Evolutionary conservation across 2,329 filamentous ascomycete species (phyloP).

Genomic region (Monilinia laxa): DNA sequence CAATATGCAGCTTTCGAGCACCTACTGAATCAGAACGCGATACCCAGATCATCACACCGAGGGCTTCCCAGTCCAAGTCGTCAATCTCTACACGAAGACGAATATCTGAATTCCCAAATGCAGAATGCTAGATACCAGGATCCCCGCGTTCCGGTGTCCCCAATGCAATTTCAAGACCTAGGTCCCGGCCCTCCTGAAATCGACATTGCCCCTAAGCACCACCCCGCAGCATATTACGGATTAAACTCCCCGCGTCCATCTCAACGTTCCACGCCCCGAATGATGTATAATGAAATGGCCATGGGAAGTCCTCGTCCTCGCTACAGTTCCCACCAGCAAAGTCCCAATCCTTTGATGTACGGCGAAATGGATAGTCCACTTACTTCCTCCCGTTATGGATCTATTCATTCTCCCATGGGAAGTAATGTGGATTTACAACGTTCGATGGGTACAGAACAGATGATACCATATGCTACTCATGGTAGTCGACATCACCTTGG

Average conservation of each 20-base stretch:
- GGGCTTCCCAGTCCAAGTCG: background rate
- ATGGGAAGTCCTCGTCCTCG: background rate
- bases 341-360: constrained; percentile 7
- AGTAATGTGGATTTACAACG: background rate
- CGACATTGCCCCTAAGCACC: background rate
- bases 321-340: background rate
- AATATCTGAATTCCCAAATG: background rate
- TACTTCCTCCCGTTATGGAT: constrained; percentile 17
- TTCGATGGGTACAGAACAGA: background rate
- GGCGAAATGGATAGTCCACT: constrained; percentile 18
- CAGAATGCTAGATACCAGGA: background rate
- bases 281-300: constrained; percentile 15
- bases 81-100: constrained; percentile 3
- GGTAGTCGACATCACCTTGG: background rate
- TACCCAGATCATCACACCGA: background rate
- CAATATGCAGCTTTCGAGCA: background rate
- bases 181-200: constrained; percentile 2
- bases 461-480: background rate
- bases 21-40: background rate
- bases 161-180: constrained; percentile 15
- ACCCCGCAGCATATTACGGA: background rate
- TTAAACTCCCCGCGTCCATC: background rate
- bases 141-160: background rate
- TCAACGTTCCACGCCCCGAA: constrained; percentile 1
- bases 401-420: constrained; percentile 3